These are phyloP conservation scores for Candida arabinofermentans DNA, from an alignment of 805 yeast species.

Conservation along the genomic window DNA sequence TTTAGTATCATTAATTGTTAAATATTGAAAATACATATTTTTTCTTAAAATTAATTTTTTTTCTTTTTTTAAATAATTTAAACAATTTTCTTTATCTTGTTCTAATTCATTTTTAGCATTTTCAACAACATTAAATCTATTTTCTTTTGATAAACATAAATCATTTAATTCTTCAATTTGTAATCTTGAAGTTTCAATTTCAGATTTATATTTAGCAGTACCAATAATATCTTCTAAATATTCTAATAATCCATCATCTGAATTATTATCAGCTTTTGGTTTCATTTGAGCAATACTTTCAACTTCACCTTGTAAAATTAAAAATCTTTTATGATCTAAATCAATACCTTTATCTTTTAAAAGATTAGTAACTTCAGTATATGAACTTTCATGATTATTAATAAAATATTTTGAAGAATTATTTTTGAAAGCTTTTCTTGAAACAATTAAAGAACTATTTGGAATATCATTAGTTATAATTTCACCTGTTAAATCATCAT, in stretches of 20 bases:
- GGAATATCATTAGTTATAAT: conserved; percentile 43
- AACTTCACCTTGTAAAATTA: conserved; percentile 96
- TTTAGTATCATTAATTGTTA: conserved; percentile 37
- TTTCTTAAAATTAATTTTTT: conserved; percentile 51
- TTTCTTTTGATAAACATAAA: conserved; percentile 74
- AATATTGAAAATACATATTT: conserved; percentile 54
- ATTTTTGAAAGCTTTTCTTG: conserved; percentile 74
- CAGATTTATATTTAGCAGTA: conserved; percentile 74
- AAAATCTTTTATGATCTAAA: conserved; percentile 88
- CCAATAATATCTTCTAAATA: conserved; percentile 97
- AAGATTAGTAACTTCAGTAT: conserved; percentile 71
- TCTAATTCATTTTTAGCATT: conserved; percentile 65
- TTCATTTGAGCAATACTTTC: conserved; percentile 99
- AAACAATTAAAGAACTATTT: conserved; percentile 59
- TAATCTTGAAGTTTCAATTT: conserved; percentile 60
- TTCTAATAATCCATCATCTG: conserved; percentile 91
- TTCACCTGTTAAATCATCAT: conserved; percentile 18
- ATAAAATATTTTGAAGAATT: conserved; percentile 77
- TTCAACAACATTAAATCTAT: conserved; percentile 73
- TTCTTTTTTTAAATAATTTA: conserved; percentile 61
- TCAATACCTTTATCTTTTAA: conserved; percentile 85
- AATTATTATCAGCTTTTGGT: conserved; percentile 88
- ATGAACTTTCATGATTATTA: conserved; percentile 64
- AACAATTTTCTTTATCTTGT: conserved; percentile 60
- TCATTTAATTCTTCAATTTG: conserved; percentile 76